These are phyloP conservation scores for Cyberlindnera mrakii DNA, from an alignment of 805 yeast genomes.

Conservation along the genomic window DNA sequence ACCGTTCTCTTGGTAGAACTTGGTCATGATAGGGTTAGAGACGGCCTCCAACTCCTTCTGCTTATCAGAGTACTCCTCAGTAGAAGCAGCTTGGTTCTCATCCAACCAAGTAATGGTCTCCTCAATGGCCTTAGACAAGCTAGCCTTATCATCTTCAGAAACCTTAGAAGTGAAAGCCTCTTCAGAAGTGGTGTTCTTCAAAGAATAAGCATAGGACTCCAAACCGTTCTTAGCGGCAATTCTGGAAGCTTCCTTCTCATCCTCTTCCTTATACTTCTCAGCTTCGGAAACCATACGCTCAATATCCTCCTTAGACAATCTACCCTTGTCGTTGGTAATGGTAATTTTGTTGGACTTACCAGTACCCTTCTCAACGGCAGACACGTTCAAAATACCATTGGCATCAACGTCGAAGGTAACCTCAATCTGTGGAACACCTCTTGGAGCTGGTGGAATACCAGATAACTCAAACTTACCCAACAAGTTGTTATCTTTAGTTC, in stretches of 20 bases:
- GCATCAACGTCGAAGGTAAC: constrained; percentile 97
- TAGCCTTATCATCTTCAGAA: constrained; percentile 60
- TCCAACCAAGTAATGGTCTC: constrained; percentile 91
- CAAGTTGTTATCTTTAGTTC: constrained; percentile 92
- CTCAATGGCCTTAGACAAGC: constrained; percentile 72
- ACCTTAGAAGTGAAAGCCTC: constrained; percentile 76
- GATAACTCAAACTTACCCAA: constrained; percentile 95
- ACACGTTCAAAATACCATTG: constrained; percentile 93
- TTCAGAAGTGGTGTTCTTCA: constrained; percentile 77
- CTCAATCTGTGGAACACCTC: constrained; percentile 98
- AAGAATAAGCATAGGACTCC: constrained; percentile 91
- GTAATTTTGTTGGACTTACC: constrained; percentile 97
- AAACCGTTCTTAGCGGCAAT: constrained; percentile 90
- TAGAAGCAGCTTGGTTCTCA: constrained; percentile 83
- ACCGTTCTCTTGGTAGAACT: constrained; percentile 94
- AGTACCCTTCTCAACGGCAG: constrained; percentile 97
- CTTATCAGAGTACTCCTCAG: constrained; percentile 87
- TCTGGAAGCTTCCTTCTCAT: constrained; percentile 90
- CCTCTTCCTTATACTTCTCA: constrained; percentile 95
- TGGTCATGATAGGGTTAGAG: constrained; percentile 95
- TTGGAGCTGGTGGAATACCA: constrained; percentile 98
- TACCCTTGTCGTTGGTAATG: constrained; percentile 97
- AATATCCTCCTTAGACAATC: constrained; percentile 94
- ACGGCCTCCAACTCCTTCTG: constrained; percentile 93
- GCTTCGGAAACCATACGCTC: constrained; percentile 98